Conservation (phyloP, 139 green algal species). For the Dunaliella primolecta region DNA sequence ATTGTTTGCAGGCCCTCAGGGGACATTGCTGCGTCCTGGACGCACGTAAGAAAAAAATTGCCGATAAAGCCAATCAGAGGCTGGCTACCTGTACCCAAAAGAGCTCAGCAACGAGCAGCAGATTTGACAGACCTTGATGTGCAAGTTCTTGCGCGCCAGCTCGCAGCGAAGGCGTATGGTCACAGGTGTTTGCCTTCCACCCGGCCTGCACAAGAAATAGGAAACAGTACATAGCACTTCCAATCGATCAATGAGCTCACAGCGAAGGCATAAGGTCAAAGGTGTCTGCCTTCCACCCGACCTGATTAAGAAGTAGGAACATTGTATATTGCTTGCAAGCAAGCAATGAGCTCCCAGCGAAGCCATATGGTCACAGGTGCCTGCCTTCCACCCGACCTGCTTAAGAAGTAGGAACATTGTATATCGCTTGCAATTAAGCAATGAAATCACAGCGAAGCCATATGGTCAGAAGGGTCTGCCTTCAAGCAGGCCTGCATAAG, state of each 20-base stretch:
- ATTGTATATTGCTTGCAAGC: not conserved
- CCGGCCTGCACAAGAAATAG: not conserved
- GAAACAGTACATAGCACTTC: not conserved
- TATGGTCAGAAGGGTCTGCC: too few species aligned
- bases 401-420: not conserved
- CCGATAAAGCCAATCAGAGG: too few species aligned
- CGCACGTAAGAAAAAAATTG: too few species aligned
- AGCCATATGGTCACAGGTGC: not conserved
- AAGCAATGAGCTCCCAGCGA: not conserved
- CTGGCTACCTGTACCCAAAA: too few species aligned
- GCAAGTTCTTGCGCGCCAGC: conserved; percentile 79
- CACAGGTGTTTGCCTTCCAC: not conserved
- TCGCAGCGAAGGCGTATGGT: conserved; percentile 46
- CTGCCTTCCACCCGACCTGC: too few species aligned
- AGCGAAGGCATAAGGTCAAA: not conserved
- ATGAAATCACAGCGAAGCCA: not conserved
- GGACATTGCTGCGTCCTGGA: too few species aligned
- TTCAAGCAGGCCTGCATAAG: not conserved
- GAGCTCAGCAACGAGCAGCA: not conserved
- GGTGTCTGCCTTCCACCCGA: too few species aligned
- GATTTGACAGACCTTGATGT: too few species aligned
- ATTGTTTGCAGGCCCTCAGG: too few species aligned
- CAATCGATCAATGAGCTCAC: not conserved
- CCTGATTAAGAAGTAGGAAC: not conserved
- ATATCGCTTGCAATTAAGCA: not conserved